These are phyloP conservation scores for Pleurotus salmoneostramineus DNA, from an alignment of 768 basidiomycete genomes.

Conservation along the genomic window DNA sequence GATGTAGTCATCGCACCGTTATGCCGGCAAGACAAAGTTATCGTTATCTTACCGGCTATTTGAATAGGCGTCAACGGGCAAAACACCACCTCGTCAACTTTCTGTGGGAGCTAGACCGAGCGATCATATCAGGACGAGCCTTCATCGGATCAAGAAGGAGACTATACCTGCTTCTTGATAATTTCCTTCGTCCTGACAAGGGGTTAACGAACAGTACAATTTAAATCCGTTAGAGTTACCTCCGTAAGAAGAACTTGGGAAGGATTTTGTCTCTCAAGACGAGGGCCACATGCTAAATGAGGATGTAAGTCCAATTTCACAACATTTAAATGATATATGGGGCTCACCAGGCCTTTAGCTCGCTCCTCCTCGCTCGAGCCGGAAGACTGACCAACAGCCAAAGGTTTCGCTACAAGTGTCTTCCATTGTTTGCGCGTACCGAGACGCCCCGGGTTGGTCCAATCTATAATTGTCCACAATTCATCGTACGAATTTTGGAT, in stretches of 20 bases:
- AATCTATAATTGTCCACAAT: constrained; percentile 89
- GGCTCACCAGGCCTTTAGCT: constrained; percentile 45
- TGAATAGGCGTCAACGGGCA: constrained; percentile 81
- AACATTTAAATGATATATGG: neutral
- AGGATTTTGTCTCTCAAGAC: constrained; percentile 65
- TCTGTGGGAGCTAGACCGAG: constrained; percentile 66
- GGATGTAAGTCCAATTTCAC: neutral
- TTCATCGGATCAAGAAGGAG: neutral
- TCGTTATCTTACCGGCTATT: constrained; percentile 24
- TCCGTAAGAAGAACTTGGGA: constrained; percentile 79
- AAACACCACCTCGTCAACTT: constrained; percentile 89
- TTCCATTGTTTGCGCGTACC: constrained; percentile 79
- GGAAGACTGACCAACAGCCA: constrained; percentile 65
- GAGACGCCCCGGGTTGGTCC: constrained; percentile 80
- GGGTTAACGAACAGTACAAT: neutral
- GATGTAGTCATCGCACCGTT: neutral
- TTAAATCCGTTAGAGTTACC: constrained; percentile 34
- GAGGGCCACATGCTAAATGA: constrained; percentile 42
- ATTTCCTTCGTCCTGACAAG: constrained; percentile 65
- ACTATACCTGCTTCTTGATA: constrained; percentile 59
- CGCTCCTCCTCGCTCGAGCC: constrained; percentile 61
- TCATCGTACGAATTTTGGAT: constrained; percentile 88
- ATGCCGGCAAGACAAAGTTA: neutral
- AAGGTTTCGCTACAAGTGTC: constrained; percentile 61
- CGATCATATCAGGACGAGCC: neutral